Conservation (phyloP, 805 yeast genomes). For the Kuraishia borneana region DNA sequence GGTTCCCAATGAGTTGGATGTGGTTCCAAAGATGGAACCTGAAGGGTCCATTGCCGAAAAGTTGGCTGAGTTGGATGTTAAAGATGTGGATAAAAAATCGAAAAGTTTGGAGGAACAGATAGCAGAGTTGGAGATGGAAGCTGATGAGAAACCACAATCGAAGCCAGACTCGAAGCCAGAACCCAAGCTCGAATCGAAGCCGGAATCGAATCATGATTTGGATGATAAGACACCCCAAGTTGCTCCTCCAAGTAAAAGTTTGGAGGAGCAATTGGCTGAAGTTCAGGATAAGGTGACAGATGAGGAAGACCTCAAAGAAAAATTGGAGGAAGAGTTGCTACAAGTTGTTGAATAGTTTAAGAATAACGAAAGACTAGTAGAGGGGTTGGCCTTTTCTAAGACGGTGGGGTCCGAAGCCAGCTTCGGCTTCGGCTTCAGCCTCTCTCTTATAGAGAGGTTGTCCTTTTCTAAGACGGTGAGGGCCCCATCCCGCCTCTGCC, state of each 20-base stretch:
- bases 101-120: no score
- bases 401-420: constrained; percentile 3
- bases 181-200: no score
- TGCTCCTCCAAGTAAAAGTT: neutral
- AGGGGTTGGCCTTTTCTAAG: constrained; percentile 1
- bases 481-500: constrained; percentile 10
- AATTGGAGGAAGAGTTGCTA: neutral
- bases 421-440: constrained; percentile 5
- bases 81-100: no score
- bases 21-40: neutral
- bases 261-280: neutral
- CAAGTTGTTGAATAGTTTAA: neutral
- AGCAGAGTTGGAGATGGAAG: no score
- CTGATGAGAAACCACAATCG: no score
- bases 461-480: constrained; percentile 7
- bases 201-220: no score
- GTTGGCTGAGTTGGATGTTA: no score
- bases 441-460: constrained; percentile 9
- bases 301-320: neutral
- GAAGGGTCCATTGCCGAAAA: no score
- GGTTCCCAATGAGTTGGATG: neutral
- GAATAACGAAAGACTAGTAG: no score
- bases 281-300: neutral
- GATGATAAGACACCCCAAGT: neutral
- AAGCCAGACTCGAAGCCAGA: no score